phyloP scores from a whole-genome alignment of 495 filamentous ascomycete species.

The Xylona heveae region DNA sequence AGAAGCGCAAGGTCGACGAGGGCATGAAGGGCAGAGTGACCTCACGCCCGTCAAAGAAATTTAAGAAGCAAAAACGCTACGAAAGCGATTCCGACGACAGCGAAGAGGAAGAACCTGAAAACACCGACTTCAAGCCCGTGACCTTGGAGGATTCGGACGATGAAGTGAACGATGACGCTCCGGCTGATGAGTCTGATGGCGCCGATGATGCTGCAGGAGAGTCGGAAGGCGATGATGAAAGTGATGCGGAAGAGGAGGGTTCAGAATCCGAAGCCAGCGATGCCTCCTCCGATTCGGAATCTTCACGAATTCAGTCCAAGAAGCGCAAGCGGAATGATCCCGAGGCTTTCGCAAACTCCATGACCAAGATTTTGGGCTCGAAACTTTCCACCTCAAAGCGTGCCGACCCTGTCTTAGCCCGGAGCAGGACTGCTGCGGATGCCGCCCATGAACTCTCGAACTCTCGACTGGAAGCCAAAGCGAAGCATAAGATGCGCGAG shows the following conservation, averaged over 20 bases:
- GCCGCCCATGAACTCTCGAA: constrained; percentile 45
- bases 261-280: constrained; percentile 6
- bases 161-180: constrained; percentile 26
- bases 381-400: constrained; percentile 67
- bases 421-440: constrained; percentile 45
- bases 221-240: constrained; percentile 19
- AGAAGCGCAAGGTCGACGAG: constrained; percentile 39
- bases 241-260: constrained; percentile 7
- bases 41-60: constrained; percentile 42
- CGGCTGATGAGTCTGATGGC: constrained; percentile 13
- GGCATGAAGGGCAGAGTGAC: constrained; percentile 29
- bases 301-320: constrained; percentile 10
- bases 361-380: constrained; percentile 70
- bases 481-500: constrained; percentile 51
- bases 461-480: constrained; percentile 56
- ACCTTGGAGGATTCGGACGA: constrained; percentile 48
- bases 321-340: constrained; percentile 74
- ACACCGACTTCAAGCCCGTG: constrained; percentile 32
- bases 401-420: constrained; percentile 71
- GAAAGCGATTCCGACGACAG: constrained; percentile 50
- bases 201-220: constrained; percentile 11
- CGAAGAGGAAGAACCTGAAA: constrained; percentile 24
- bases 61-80: constrained; percentile 47
- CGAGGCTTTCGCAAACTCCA: constrained; percentile 68
- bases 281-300: constrained; percentile 7